A percentile compares a stretch with the other conserved stretches of the same genome.
phyloP scores from a whole-genome alignment of 75 land plant genomes.

The Isoetes taiwanensis region DNA sequence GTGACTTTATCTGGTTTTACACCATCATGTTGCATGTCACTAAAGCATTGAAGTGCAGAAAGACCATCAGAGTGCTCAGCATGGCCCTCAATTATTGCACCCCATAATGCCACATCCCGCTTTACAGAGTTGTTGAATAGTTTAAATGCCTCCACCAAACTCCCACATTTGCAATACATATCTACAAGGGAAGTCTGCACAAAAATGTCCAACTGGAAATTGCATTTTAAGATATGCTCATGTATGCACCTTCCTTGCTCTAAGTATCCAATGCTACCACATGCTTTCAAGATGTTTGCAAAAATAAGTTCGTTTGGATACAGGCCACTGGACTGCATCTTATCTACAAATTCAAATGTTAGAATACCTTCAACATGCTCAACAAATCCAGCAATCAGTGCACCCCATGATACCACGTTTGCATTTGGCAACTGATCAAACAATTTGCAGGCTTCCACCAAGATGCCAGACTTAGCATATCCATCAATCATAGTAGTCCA shows the following conservation, averaged over 20 bases:
- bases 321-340: slow-evolving; percentile 30
- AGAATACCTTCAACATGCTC: slow-evolving; percentile 21
- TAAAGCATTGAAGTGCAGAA: slow-evolving; percentile 40
- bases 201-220: not conserved
- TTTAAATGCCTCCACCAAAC: slow-evolving; percentile 1
- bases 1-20: slow-evolving; percentile 40
- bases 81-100: slow-evolving; percentile 44
- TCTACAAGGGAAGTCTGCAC: not conserved
- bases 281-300: slow-evolving; percentile 35
- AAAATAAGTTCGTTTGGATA: slow-evolving; percentile 41
- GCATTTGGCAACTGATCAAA: slow-evolving; percentile 39
- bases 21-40: slow-evolving; percentile 31
- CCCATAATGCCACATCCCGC: slow-evolving; percentile 41
- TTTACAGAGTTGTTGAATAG: not conserved
- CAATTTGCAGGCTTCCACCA: slow-evolving; percentile 23
- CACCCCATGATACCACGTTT: slow-evolving; percentile 45
- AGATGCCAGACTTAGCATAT: slow-evolving; percentile 27
- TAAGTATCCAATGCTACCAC: slow-evolving; percentile 31
- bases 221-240: not conserved
- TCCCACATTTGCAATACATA: slow-evolving; percentile 8
- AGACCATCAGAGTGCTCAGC: slow-evolving; percentile 27
- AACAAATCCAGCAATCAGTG: slow-evolving; percentile 42
- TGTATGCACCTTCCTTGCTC: not conserved
- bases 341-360: slow-evolving; percentile 31
- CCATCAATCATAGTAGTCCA: slow-evolving; percentile 56